Conservation (phyloP, 306 rosid genomes). For the Chamaecrista fasciculata region DNA sequence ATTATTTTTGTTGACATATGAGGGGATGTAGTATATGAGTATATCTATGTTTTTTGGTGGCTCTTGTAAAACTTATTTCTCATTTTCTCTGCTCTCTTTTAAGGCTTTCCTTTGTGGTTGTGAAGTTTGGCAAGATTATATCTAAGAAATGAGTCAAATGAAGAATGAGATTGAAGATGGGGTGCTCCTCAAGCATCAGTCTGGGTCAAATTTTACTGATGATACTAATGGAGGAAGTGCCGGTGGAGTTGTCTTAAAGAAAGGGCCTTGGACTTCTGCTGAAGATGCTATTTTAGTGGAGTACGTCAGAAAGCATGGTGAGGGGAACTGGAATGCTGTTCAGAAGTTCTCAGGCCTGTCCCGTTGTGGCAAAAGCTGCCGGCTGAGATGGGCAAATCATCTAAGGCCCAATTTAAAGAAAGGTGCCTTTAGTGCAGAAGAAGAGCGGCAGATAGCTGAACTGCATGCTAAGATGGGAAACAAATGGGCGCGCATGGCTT, state of each 20-base stretch:
- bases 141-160: slow-evolving; percentile 50
- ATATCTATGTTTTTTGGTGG: slow-evolving; percentile 4
- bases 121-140: slow-evolving; percentile 35
- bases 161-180: slow-evolving; percentile 60
- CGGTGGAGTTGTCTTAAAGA: slow-evolving; percentile 52
- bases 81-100: slow-evolving; percentile 1
- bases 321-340: slow-evolving; percentile 97
- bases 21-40: background rate
- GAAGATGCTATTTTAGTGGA: slow-evolving; percentile 85
- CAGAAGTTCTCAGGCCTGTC: slow-evolving; percentile 84
- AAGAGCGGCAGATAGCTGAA: slow-evolving; percentile 70
- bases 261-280: slow-evolving; percentile 93
- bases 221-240: slow-evolving; percentile 51
- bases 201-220: slow-evolving; percentile 44
- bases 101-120: slow-evolving; percentile 23
- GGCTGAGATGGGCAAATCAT: slow-evolving; percentile 96
- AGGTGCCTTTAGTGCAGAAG: slow-evolving; percentile 76
- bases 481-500: slow-evolving; percentile 96
- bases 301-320: slow-evolving; percentile 83
- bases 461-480: slow-evolving; percentile 92
- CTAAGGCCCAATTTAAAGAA: slow-evolving; percentile 93
- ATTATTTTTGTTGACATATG: slow-evolving; percentile 17
- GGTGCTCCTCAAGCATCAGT: slow-evolving; percentile 40
- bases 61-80: slow-evolving; percentile 15
- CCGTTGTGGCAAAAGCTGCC: slow-evolving; percentile 97